Percentiles rank a stretch among this genome's conserved stretches.
Evolutionary conservation across 1,284 basidiomycete genomes (phyloP).

Genomic region (Marasmius tenuissimus): DNA sequence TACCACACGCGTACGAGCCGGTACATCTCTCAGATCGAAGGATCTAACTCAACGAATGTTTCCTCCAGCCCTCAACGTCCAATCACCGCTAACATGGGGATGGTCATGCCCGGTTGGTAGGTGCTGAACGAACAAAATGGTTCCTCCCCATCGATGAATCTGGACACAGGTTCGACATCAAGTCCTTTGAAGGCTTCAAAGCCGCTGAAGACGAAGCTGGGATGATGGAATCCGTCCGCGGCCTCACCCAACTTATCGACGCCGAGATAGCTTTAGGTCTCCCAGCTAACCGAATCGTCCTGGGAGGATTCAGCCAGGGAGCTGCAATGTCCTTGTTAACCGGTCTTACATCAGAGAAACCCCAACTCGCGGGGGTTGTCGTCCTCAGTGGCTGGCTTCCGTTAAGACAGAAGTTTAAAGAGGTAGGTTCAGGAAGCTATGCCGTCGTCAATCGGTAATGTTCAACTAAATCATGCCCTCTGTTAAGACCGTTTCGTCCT

Average conservation of each 20-base stretch:
- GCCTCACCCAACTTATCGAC: slow-evolving; percentile 71
- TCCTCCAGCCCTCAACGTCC: slow-evolving; percentile 48
- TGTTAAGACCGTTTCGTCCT: slow-evolving; percentile 54
- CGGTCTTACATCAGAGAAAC: slow-evolving; percentile 63
- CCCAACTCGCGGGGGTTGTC: slow-evolving; percentile 70
- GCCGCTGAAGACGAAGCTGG: slow-evolving; percentile 71
- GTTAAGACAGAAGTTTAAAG: slow-evolving; percentile 61
- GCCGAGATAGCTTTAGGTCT: slow-evolving; percentile 75
- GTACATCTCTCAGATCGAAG: slow-evolving; percentile 6
- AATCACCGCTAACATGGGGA: slow-evolving; percentile 70
- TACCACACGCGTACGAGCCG: slow-evolving; percentile 69
- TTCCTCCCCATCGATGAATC: slow-evolving; percentile 1
- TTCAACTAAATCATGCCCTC: not conserved
- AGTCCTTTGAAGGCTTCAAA: slow-evolving; percentile 57
- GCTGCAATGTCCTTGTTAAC: slow-evolving; percentile 77
- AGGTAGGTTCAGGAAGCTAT: slow-evolving; percentile 39
- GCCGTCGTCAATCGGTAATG: slow-evolving; percentile 8
- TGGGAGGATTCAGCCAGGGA: slow-evolving; percentile 91
- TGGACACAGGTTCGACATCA: slow-evolving; percentile 76
- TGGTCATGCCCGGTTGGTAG: slow-evolving; percentile 72
- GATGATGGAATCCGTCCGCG: slow-evolving; percentile 64
- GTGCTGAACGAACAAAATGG: slow-evolving; percentile 20
- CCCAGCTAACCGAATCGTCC: slow-evolving; percentile 63
- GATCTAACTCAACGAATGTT: slow-evolving; percentile 4
- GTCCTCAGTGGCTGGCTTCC: slow-evolving; percentile 80